Base-by-base conservation (phyloP, 495 filamentous ascomycete genomes). In the Barbatosphaeria neglecta region DNA sequence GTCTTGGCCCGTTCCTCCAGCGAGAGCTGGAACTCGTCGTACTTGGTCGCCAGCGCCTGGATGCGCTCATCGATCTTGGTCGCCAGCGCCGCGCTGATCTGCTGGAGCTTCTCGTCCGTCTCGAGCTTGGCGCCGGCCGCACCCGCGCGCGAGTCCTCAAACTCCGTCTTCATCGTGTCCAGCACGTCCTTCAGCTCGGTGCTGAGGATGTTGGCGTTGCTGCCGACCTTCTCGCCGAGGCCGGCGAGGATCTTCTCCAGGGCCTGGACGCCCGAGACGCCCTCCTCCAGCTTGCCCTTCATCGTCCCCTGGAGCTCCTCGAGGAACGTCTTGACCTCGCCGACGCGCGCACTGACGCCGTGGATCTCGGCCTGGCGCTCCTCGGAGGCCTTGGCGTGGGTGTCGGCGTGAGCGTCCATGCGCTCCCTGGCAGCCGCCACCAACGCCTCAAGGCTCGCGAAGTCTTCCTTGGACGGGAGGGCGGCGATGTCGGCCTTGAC, bases 51-150 rank as follows among this genome's bases (percentile, higher is more conserved):
- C 18, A 95, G 68, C 50, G 85, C 81, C 41, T 73, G 74, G 55
- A 95, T 84, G 50, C 82, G 81, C 56, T 86, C 82, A 43, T 90
- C 87, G 22, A 95, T 71, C 66, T 87, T 93, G 37, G 63, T 62
- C 31, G 82, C 76, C 11, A 90, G 75, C 48, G 78, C 82, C 50
- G 88, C 78, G n/a, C 82, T 63, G 17, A 76, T 67, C 44, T 78
- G 69, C 35, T 84, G 79, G 48, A 92, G 72, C 46, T 84, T 82
- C 58, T 93, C 83, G 51, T 90, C 86, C 4, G 78, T 72, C 37
- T 90, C 84, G 15, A 83, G 67, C 60, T 83, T 89, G 28, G 74
- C 66, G 6, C 78, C 79, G 50, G 86, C 79, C 17, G 87, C 68
- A 28, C 78, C 75, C 9, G 77, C 75, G 42, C 82, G 81, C 9